Evolutionary conservation across 2,329 filamentous ascomycete species (phyloP), one percentile per base, ranked within the genome.

Genomic region (Colletotrichum shisoi): DNA sequence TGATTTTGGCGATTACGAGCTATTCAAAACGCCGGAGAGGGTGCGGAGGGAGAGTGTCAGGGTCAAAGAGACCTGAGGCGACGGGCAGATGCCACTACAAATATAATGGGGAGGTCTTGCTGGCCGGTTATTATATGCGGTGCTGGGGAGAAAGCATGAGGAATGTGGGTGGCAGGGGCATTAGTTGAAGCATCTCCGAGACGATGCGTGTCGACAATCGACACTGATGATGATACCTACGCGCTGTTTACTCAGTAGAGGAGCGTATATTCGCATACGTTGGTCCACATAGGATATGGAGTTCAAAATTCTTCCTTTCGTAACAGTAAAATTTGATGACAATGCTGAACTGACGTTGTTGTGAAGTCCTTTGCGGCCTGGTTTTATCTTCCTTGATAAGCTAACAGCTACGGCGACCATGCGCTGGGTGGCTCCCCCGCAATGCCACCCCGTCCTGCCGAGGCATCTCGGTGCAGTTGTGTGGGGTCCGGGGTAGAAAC

Each of bases 401-500:
- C 39, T 17, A 4, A 45, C 21, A 17, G 31, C 9, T 13, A 59
- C 5, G 27, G 45, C 19, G 27, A 37, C 56, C 24, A n/a, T 19
- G 57, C 53, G 56, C 62, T 60, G 56, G 56, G 49, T 34, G 7
- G 7, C 57, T 27, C 46, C 63, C 66, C 66, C 66, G 46, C 62
- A 67, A 63, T 68, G 52, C 44, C 45, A 51, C 48, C 37, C 63
- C 61, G 24, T 54, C 49, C 57, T 68, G 57, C 66, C 66, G 66
- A 68, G 66, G 66, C 62, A 67, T 67, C 62, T 67, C 51, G 48
- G 62, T 60, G 64, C 52, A 67, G 40, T 34, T 9, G 31, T 67
- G 65, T 68, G 66, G 66, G 66, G 66, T 68, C 66, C 34, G 66
- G 62, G 62, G 66, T 67, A 62, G 37, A 24, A 40, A 40, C 37